Conservation (phyloP, 768 basidiomycete species). For the Podaxis sp. region DNA sequence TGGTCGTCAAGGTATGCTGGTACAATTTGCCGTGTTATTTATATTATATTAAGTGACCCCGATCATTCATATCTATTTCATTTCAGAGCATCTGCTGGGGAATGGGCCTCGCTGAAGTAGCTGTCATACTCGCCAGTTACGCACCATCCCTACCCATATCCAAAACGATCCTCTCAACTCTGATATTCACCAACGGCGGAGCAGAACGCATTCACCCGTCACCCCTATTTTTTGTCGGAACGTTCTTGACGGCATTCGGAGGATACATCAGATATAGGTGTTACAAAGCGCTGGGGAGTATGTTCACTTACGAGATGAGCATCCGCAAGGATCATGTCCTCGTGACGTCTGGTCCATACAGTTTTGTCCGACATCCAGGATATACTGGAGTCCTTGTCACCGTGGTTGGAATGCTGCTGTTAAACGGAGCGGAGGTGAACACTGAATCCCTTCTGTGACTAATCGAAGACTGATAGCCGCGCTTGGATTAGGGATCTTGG, state of each 20-base stretch:
- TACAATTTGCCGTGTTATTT: not conserved
- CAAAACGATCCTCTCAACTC: constrained; percentile 25
- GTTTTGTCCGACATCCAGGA: constrained; percentile 49
- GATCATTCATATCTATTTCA: not conserved
- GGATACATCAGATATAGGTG: constrained; percentile 42
- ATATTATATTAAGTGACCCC: not conserved
- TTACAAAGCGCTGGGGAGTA: constrained; percentile 43
- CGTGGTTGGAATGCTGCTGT: constrained; percentile 33
- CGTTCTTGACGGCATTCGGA: constrained; percentile 36
- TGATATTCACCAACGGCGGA: constrained; percentile 24
- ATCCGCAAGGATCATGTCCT: constrained; percentile 46
- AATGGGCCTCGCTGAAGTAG: constrained; percentile 36
- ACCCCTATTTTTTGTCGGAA: constrained; percentile 35
- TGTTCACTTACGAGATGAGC: constrained; percentile 55
- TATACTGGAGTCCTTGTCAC: constrained; percentile 43
- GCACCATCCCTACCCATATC: constrained; percentile 23
- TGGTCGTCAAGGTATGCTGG: constrained; percentile 35
- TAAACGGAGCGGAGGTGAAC: constrained; percentile 37
- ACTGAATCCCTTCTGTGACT: not conserved
- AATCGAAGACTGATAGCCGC: not conserved
- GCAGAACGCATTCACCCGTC: constrained; percentile 29
- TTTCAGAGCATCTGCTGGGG: constrained; percentile 38
- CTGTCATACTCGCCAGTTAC: constrained; percentile 34
- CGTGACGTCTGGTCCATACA: constrained; percentile 49
- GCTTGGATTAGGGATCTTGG: constrained; percentile 40